Base-by-base conservation (phyloP, 2,329 filamentous ascomycete species). In the Monilinia fructigena region DNA sequence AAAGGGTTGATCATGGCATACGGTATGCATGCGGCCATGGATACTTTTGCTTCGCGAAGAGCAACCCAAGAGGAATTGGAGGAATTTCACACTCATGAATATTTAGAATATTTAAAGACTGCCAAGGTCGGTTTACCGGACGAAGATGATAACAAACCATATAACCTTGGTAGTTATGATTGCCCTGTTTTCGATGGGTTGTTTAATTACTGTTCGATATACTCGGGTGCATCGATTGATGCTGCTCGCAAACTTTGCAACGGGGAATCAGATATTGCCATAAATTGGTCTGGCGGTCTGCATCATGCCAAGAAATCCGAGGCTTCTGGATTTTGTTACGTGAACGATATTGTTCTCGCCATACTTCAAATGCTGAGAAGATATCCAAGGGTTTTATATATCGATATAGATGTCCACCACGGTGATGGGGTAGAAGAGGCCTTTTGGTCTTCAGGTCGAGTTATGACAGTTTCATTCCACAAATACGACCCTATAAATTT, bases 141-240 rank as follows among this genome's bases (percentile, higher is more conserved):
- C 68, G 82, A 91, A 67, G 88, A 91, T 68, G 85, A 84, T 67
- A 78, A 83, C 6, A 70, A 72, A 16, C 83, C 86, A 55, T 97
- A 92, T 82, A 97, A 96, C 74, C 86, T 98, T 23, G 90, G 86
- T 69, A 90, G 93, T 26, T 94, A 93, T 68, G 95, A 99, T 78
- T 99, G 95, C 75, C 95, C 95, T 23, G 88, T 99, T 63, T 99
- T 99, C 74, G 93, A 98, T 75, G 95, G 95, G 2, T 85, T 99
- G 42, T 97, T 92, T 81, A 89, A 96, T 76, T 99, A 97, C 80
- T 96, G 94, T 75, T 94, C 93, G 56, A 88, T 97, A 74, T 98
- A 96, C 73, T 90, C 92, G 1, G 95, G 95, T 50, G 92, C 91
- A 54, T 96, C 92, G 2, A 85, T 98, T 65, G 93, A 97, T 75